Evolutionary conservation across 805 yeast species (phyloP).

Genomic region (Wickerhamomyces rabaulensis): DNA sequence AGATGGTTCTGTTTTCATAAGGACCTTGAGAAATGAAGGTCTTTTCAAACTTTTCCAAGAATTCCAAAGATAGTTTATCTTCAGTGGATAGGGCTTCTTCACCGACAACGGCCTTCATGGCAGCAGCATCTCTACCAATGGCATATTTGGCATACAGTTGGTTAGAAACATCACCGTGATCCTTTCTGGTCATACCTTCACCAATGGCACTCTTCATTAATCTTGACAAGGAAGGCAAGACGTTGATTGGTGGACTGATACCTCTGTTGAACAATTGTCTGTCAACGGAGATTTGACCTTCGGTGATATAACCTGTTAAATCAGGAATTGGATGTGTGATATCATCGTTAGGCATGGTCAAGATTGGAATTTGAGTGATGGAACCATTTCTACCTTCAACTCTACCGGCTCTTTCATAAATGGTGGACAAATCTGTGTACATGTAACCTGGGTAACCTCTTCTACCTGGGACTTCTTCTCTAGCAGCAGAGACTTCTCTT

Average conservation of each 20-base stretch:
- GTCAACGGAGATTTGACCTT: constrained; percentile 97
- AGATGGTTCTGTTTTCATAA: constrained; percentile 90
- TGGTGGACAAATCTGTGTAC: constrained; percentile 99
- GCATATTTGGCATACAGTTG: constrained; percentile 99
- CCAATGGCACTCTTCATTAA: constrained; percentile 99
- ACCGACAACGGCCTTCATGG: constrained; percentile 46
- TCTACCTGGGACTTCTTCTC: constrained; percentile 99
- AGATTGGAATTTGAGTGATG: constrained; percentile 96
- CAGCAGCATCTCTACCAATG: constrained; percentile 52
- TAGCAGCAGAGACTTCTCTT: constrained; percentile 99
- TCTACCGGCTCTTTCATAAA: constrained; percentile 99
- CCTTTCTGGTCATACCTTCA: constrained; percentile 99
- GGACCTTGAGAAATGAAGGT: constrained; percentile 95
- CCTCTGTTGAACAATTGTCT: constrained; percentile 96
- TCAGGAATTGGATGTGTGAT: constrained; percentile 99
- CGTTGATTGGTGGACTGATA: constrained; percentile 98
- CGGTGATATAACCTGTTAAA: constrained; percentile 98
- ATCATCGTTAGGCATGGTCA: constrained; percentile 99
- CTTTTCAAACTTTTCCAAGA: constrained; percentile 95
- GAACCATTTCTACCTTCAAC: constrained; percentile 99
- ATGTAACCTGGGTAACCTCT: constrained; percentile 99
- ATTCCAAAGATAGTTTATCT: constrained; percentile 95
- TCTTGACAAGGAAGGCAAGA: constrained; percentile 94
- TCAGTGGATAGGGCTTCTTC: constrained; percentile 98
- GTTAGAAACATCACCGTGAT: constrained; percentile 98